Percentiles rank a stretch among this genome's conserved stretches.
Conservation (phyloP, 129 eudicot species). For the Dittrichia graveolens region DNA sequence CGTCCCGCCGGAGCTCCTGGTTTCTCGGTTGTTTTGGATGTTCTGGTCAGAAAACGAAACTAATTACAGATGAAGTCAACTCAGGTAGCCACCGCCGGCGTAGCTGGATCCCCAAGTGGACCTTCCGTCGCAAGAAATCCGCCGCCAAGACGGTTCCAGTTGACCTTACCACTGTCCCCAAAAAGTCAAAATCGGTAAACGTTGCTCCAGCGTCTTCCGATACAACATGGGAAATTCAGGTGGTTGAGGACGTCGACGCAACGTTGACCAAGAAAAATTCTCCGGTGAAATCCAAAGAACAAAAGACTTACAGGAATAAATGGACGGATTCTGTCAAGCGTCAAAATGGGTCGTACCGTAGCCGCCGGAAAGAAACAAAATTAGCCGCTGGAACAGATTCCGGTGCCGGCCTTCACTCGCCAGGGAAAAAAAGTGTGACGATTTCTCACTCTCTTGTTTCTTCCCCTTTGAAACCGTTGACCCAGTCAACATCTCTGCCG, state of each 20-base stretch:
- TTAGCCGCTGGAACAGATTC: not conserved
- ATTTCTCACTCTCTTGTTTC: constrained; percentile 8
- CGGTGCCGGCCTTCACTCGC: not conserved
- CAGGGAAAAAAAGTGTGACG: not conserved
- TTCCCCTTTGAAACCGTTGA: constrained; percentile 5
- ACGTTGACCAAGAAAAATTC: constrained; percentile 1
- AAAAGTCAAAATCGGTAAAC: constrained; percentile 6
- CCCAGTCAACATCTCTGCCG: not conserved
- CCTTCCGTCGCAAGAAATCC: constrained; percentile 26
- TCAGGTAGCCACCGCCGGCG: constrained; percentile 30
- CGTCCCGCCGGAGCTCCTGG: constrained; percentile 19
- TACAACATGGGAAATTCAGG: constrained; percentile 25
- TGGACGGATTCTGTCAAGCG: constrained; percentile 16
- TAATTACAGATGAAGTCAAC: constrained; percentile 34
- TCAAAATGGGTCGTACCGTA: constrained; percentile 27
- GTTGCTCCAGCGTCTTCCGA: constrained; percentile 10
- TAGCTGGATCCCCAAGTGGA: constrained; percentile 30
- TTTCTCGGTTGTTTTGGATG: constrained; percentile 50
- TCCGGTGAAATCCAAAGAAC: not conserved
- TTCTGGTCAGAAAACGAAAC: constrained; percentile 15
- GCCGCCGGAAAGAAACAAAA: constrained; percentile 30
- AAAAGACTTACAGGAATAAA: constrained; percentile 16
- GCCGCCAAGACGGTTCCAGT: constrained; percentile 29
- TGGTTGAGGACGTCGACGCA: constrained; percentile 4
- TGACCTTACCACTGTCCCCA: not conserved